Evolutionary conservation across 1,284 basidiomycete genomes (phyloP), one percentile per base, ranked within the genome.

Genomic region (Microbotryum saponariae): DNA sequence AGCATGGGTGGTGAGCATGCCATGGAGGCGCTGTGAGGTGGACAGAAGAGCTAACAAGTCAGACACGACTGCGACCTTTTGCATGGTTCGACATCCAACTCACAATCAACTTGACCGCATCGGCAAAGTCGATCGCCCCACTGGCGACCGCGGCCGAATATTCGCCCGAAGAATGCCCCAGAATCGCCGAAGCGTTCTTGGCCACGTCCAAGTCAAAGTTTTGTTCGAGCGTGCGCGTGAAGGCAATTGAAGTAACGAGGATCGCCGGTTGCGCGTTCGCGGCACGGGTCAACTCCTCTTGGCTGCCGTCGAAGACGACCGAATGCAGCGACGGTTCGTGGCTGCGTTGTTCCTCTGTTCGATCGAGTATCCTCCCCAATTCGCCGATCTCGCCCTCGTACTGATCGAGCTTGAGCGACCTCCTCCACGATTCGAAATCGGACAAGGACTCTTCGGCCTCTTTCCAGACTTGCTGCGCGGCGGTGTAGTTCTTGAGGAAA

Each of bases 181-280:
- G 63, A 53, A 72, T 70, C 49, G 59, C 62, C 6, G 64, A 63
- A 9, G 71, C 66, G 7, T 62, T 59, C 16, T 25, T 16, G 7
- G 61, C 59, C 25, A 72, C 45, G 1, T 69, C 64, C 1, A 68
- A 52, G n/a, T 52, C 61, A 50, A 56, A 65, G 16, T 61, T 57
- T 65, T 51, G 46, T 60, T 73, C 67, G 33, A 74, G 63, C 7
- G 71, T 67, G 16, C 71, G 68, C 5, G 72, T 60, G 58, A 73
- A 70, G 1, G 71, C 71, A 52, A 72, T 65, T 14, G 71, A 71
- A 14, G 72, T 73, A 62, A 74, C 67, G 37, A 72, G 62, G 14
- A 74, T 74, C 16, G 73, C 73, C 3, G 73, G 73, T 58, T 74
- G 73, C 0, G 72, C 70, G 58, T 73, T 73, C 10, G 68, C 68